Conservation (phyloP, 2,329 filamentous ascomycete genomes). For the Fusarium sp. region DNA sequence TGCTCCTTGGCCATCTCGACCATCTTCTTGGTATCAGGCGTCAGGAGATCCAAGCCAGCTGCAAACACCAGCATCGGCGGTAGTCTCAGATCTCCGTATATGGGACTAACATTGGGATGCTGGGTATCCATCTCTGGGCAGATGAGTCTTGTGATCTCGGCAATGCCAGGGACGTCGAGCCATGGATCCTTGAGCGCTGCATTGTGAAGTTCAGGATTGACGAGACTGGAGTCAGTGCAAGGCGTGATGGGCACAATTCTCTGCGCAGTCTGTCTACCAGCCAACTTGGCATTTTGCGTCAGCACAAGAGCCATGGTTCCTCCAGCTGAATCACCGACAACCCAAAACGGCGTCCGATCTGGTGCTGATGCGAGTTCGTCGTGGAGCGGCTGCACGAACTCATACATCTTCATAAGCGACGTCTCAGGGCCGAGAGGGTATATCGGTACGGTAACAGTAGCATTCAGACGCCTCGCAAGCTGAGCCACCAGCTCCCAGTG, state of each 20-base stretch:
- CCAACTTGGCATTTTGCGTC: conserved; percentile 43
- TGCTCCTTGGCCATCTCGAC: conserved; percentile 39
- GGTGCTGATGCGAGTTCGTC: conserved; percentile 44
- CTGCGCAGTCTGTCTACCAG: conserved; percentile 38
- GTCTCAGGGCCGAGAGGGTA: conserved; percentile 47
- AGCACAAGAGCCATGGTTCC: conserved; percentile 45
- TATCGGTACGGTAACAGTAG: conserved; percentile 45
- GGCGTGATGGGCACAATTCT: conserved; percentile 46
- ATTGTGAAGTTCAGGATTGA: conserved; percentile 41
- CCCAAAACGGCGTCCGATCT: conserved; percentile 43
- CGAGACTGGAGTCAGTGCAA: conserved; percentile 43
- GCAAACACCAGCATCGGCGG: conserved; percentile 46
- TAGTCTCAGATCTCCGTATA: conserved; percentile 43
- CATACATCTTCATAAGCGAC: conserved; percentile 45
- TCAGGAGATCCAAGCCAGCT: conserved; percentile 43
- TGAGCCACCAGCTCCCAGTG: conserved; percentile 45
- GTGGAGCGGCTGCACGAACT: conserved; percentile 45
- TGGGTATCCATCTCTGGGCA: conserved; percentile 40
- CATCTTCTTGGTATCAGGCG: conserved; percentile 43
- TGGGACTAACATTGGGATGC: conserved; percentile 43
- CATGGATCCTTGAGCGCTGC: conserved; percentile 41
- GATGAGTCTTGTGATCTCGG: conserved; percentile 40
- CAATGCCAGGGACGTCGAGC: conserved; percentile 42
- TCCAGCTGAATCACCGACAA: conserved; percentile 46
- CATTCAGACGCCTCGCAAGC: conserved; percentile 44